Evolutionary conservation across 2,329 filamentous ascomycete species (phyloP).

Genomic region (Scytalidium lignicola): DNA sequence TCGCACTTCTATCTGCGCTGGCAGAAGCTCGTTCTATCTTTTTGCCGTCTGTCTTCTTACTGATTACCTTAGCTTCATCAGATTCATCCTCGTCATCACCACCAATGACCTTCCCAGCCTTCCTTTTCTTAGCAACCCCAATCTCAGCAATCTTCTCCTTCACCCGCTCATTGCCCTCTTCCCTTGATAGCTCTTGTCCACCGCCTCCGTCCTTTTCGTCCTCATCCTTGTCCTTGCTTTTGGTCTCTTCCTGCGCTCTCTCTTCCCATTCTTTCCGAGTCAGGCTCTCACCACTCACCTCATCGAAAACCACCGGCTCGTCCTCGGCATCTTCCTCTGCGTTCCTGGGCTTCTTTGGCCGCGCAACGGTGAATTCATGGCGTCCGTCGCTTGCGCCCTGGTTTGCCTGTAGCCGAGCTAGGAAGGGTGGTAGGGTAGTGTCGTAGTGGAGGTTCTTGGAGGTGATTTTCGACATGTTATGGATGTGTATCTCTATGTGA

Average conservation of each 20-base stretch:
- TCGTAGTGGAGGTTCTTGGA: conserved; percentile 67
- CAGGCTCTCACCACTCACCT: conserved; percentile 56
- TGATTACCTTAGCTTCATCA: conserved; percentile 7
- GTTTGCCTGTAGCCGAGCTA: conserved; percentile 51
- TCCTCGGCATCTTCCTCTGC: conserved; percentile 71
- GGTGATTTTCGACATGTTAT: conserved; percentile 52
- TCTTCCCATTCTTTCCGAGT: conserved; percentile 31
- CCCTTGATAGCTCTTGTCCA: conserved; percentile 12
- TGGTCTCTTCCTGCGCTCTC: conserved; percentile 22
- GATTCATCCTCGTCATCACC: conserved; percentile 17
- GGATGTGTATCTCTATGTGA: too few species aligned
- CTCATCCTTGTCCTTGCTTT: conserved; percentile 19
- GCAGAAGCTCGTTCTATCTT: neutral
- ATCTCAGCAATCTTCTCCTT: conserved; percentile 35
- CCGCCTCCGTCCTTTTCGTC: neutral
- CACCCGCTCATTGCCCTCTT: conserved; percentile 17
- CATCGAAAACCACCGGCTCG: conserved; percentile 69
- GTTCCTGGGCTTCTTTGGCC: conserved; percentile 44
- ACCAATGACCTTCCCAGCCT: conserved; percentile 46
- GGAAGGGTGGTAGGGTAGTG: conserved; percentile 54
- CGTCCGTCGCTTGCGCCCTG: conserved; percentile 39
- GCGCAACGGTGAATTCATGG: conserved; percentile 29
- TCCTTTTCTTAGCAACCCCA: conserved; percentile 49
- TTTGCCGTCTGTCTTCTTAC: neutral
- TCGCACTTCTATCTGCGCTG: neutral